A percentile compares a stretch with the other conserved stretches of the same genome.
These are phyloP conservation scores for Fraxinus excelsior DNA, from an alignment of 257 asterid species.

Conservation along the genomic window DNA sequence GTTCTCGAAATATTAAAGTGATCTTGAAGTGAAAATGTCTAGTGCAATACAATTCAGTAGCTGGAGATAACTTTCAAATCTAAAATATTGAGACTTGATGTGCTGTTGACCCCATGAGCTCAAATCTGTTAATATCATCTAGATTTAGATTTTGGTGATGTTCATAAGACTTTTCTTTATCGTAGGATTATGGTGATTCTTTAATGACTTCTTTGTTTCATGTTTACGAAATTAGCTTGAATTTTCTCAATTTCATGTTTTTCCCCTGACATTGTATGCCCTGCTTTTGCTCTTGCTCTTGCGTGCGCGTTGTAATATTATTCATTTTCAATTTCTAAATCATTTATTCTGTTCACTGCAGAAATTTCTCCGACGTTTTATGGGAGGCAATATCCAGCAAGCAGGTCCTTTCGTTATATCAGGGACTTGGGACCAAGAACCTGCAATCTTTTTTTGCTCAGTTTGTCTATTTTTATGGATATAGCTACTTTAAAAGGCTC, in stretches of 20 bases:
- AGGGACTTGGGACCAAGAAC: slow-evolving; percentile 89
- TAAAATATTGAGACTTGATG: no score
- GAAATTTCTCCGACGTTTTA: slow-evolving; percentile 65
- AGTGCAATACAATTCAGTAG: background rate
- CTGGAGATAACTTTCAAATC: background rate
- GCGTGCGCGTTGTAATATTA: background rate
- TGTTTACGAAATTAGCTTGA: background rate
- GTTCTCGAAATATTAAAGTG: background rate
- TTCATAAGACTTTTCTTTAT: background rate
- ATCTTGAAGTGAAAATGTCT: background rate
- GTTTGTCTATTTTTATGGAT: slow-evolving; percentile 87
- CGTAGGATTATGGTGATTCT: background rate
- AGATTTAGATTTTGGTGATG: background rate
- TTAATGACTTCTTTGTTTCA: background rate
- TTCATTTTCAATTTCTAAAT: background rate
- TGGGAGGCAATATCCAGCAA: slow-evolving; percentile 68
- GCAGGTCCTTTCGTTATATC: slow-evolving; percentile 70
- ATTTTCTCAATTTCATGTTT: background rate
- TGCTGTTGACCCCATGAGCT: background rate
- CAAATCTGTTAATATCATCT: no score
- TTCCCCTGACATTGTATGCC: background rate
- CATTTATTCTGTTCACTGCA: slow-evolving; percentile 29
- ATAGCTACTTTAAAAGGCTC: slow-evolving; percentile 78
- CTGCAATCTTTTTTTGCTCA: slow-evolving; percentile 81
- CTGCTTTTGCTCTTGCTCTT: background rate